phyloP scores from a whole-genome alignment of 345 rosid genomes.

The Lepidium didymum region DNA sequence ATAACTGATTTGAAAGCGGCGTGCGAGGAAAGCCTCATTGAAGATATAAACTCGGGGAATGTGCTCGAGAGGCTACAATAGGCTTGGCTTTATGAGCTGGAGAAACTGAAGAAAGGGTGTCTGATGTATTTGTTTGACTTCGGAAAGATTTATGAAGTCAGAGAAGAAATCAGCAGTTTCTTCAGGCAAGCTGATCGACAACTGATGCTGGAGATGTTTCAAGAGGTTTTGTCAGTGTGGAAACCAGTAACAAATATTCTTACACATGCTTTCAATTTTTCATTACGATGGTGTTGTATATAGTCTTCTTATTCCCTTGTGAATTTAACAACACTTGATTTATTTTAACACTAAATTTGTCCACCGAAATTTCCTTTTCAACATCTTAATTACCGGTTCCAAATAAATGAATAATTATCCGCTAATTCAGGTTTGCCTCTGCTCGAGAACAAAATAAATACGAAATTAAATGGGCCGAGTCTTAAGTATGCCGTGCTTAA shows the following conservation, averaged over 20 bases:
- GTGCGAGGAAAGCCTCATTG: conserved; percentile 85
- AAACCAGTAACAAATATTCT: conserved; percentile 31
- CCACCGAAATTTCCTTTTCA: too few species aligned
- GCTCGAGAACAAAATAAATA: background rate
- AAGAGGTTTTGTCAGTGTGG: conserved; percentile 78
- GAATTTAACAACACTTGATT: background rate
- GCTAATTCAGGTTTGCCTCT: background rate
- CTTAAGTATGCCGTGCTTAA: background rate
- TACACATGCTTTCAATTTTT: background rate
- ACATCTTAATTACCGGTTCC: too few species aligned
- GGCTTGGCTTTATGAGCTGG: conserved; percentile 85
- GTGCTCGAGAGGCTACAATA: conserved; percentile 89
- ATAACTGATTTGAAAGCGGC: conserved; percentile 64
- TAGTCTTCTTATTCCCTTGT: background rate
- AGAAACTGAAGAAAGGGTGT: conserved; percentile 84
- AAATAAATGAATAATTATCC: too few species aligned
- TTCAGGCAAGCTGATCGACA: conserved; percentile 79
- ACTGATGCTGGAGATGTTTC: conserved; percentile 84
- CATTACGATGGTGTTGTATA: background rate
- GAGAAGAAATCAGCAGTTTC: conserved; percentile 67
- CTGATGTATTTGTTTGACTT: conserved; percentile 76
- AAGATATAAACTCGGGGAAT: conserved; percentile 71
- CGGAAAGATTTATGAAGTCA: conserved; percentile 77
- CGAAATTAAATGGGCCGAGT: background rate
- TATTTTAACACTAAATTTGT: too few species aligned